phyloP scores from a whole-genome alignment of 2,329 filamentous ascomycete species.

The Sclerotinia minor region DNA sequence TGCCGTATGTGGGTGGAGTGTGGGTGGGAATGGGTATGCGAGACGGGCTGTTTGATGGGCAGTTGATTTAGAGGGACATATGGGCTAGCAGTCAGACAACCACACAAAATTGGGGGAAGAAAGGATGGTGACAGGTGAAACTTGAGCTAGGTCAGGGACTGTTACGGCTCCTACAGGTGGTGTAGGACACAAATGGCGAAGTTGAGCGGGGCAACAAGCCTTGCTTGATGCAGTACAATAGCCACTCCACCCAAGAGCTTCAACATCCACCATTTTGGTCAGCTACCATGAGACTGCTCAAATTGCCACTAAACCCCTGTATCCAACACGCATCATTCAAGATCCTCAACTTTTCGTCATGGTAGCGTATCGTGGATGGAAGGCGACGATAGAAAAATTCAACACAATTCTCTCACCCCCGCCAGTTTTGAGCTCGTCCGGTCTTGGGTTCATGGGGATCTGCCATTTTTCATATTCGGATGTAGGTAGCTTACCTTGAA shows the following conservation, averaged over 20 bases:
- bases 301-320: conserved; percentile 10
- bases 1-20: not conserved
- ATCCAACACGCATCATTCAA: not conserved
- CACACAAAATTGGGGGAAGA: not conserved
- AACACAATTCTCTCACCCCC: not conserved
- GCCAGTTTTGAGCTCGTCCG: conserved; percentile 1
- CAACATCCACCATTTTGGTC: not conserved
- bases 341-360: not conserved
- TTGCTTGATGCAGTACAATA: conserved; percentile 15
- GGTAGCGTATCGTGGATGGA: not conserved
- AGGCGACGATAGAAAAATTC: conserved; percentile 5
- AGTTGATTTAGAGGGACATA: not conserved
- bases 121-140: conserved; percentile 5
- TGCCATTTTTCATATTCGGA: conserved; percentile 30
- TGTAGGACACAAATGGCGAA: conserved; percentile 12
- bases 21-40: not conserved
- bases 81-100: not conserved
- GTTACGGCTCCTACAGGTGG: not conserved
- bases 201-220: conserved; percentile 20
- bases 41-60: not conserved
- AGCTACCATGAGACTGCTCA: conserved; percentile 16
- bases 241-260: not conserved
- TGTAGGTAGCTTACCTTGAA: conserved; percentile 37
- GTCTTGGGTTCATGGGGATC: conserved; percentile 25
- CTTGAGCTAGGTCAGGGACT: not conserved